These are phyloP conservation scores for Diddensiella caesifluorescens DNA, from an alignment of 805 yeast genomes.

Conservation along the genomic window DNA sequence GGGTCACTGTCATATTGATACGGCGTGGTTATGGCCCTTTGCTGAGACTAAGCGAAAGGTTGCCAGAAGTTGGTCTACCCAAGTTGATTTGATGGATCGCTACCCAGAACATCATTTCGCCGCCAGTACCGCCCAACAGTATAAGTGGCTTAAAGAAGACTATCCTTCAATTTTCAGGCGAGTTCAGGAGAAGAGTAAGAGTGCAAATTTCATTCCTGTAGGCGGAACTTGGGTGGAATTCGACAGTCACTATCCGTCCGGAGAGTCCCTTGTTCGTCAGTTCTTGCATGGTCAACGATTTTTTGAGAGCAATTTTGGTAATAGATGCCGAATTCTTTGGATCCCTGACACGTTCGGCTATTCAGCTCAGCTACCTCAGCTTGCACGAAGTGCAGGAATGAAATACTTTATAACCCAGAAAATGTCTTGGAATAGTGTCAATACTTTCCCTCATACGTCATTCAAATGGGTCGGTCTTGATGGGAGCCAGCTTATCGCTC, in stretches of 20 bases:
- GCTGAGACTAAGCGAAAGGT: conserved; percentile 88
- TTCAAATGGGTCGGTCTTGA: conserved; percentile 96
- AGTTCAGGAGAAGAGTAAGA: conserved; percentile 51
- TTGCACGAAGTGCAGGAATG: conserved; percentile 67
- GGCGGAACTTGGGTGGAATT: conserved; percentile 92
- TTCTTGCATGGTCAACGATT: conserved; percentile 74
- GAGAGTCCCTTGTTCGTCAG: conserved; percentile 78
- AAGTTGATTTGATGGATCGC: conserved; percentile 69
- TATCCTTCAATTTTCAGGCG: conserved; percentile 71
- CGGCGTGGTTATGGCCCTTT: conserved; percentile 99
- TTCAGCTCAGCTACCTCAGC: conserved; percentile 77
- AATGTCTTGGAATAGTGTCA: conserved; percentile 93
- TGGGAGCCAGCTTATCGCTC: conserved; percentile 87
- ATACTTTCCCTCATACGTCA: conserved; percentile 80
- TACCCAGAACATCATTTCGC: conserved; percentile 90
- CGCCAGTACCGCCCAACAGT: conserved; percentile 92
- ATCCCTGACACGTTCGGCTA: conserved; percentile 86
- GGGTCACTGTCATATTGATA: conserved; percentile 93
- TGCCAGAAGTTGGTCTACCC: conserved; percentile 91
- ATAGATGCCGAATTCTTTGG: conserved; percentile 66
- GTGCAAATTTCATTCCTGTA: conserved; percentile 67
- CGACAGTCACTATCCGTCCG: conserved; percentile 77
- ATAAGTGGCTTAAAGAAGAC: conserved; percentile 78
- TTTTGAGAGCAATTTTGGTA: conserved; percentile 63
- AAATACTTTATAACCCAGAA: conserved; percentile 81